Conservation (phyloP, 768 basidiomycete genomes). For the Rhodotorula diobovata region DNA sequence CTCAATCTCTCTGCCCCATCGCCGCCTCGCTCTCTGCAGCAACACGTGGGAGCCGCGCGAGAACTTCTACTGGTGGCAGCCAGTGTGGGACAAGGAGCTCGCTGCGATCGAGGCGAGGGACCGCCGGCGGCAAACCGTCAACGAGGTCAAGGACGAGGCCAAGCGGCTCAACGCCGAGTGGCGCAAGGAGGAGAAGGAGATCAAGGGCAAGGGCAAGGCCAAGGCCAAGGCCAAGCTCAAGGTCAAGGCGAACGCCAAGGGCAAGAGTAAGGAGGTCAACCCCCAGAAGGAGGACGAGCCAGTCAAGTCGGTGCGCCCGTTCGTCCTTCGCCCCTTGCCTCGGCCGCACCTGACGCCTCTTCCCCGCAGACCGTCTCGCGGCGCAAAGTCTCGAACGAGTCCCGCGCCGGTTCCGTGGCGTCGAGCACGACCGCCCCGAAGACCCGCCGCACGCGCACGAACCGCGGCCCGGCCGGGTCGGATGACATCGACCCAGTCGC, state of each 20-base stretch:
- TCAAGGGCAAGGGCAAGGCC: not conserved
- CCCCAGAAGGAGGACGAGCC: not conserved
- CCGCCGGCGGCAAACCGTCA: not conserved
- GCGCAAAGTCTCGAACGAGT: not conserved
- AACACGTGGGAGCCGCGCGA: slow-evolving; percentile 12
- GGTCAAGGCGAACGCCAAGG: not conserved
- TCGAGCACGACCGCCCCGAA: not conserved
- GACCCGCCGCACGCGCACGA: not conserved
- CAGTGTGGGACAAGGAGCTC: not conserved
- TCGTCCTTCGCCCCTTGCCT: not conserved
- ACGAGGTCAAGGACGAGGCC: not conserved
- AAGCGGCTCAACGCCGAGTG: not conserved
- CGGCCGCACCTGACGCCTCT: no score
- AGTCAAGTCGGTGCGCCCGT: not conserved
- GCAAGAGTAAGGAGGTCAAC: not conserved
- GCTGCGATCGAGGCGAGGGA: no score
- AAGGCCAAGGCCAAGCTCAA: not conserved
- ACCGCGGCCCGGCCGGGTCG: not conserved
- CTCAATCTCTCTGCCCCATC: no score
- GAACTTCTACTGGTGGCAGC: not conserved
- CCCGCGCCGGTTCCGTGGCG: not conserved
- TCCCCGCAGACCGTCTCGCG: not conserved
- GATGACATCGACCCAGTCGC: not conserved
- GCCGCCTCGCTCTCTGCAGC: not conserved
- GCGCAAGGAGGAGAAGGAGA: not conserved